Evolutionary conservation across 164 flowering plant species (phyloP).

Genomic region (Macadamia tetraphylla): DNA sequence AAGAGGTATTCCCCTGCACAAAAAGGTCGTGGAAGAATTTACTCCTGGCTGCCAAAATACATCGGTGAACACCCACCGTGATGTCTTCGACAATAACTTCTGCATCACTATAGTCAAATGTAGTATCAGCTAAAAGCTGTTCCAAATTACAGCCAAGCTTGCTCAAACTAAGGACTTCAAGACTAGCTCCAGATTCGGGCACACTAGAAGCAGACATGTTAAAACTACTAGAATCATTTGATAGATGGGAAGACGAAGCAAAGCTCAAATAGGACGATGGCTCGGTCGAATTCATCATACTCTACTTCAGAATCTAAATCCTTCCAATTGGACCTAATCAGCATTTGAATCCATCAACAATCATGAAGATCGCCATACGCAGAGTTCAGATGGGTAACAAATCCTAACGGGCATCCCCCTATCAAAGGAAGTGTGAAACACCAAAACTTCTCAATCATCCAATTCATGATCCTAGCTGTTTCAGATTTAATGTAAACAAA

Average conservation of each 20-base stretch:
- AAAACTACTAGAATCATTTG: constrained; percentile 40
- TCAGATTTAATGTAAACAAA: too few relatives aligned
- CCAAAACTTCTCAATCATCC: too few relatives aligned
- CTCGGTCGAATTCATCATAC: constrained; percentile 23
- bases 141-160: constrained; percentile 57
- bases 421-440: too few relatives aligned
- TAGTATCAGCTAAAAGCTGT: constrained; percentile 36
- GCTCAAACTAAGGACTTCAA: constrained; percentile 41
- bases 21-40: constrained; percentile 50
- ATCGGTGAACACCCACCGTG: constrained; percentile 51
- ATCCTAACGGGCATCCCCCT: too few relatives aligned
- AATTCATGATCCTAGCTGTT: too few relatives aligned
- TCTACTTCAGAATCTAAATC: constrained; percentile 2
- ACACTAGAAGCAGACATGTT: constrained; percentile 17
- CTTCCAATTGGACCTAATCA: neutral
- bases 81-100: constrained; percentile 50
- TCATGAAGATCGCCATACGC: neutral
- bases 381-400: too few relatives aligned
- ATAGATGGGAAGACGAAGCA: constrained; percentile 46
- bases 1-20: constrained; percentile 17
- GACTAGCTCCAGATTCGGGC: constrained; percentile 28
- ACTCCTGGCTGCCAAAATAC: constrained; percentile 66
- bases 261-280: constrained; percentile 59
- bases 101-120: constrained; percentile 49
- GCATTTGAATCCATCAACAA: constrained; percentile 1